Conservation (phyloP, 75 land plant genomes). For the Cupressus sempervirens region DNA sequence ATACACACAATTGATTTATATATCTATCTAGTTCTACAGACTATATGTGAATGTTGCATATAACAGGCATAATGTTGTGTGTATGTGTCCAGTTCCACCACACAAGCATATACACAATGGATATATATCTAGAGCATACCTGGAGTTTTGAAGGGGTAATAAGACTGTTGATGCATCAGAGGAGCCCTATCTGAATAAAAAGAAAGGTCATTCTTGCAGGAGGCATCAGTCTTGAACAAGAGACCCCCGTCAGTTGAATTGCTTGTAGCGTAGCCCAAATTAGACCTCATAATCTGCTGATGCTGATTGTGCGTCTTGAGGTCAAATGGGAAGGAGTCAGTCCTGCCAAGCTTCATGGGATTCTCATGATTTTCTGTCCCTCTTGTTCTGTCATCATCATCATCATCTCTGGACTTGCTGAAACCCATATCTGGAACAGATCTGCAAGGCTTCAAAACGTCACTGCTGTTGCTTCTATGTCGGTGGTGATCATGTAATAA, state of each 20-base stretch:
- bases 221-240: slow-evolving; percentile 8
- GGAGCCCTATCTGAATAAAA: slow-evolving; percentile 10
- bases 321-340: slow-evolving; percentile 38
- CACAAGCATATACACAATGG: no score
- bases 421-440: slow-evolving; percentile 32
- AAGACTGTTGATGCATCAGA: slow-evolving; percentile 15
- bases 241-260: slow-evolving; percentile 17
- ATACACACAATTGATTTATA: not conserved
- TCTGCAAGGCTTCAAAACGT: slow-evolving; percentile 13
- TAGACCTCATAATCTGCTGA: slow-evolving; percentile 11
- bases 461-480: not conserved
- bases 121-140: slow-evolving; percentile 6
- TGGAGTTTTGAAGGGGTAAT: slow-evolving; percentile 20
- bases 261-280: slow-evolving; percentile 28
- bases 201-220: slow-evolving; percentile 16
- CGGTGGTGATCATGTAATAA: slow-evolving; percentile 9
- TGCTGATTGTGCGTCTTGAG: slow-evolving; percentile 25
- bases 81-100: no score
- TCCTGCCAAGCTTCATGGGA: slow-evolving; percentile 42
- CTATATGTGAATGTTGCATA: no score
- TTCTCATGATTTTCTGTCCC: slow-evolving; percentile 17
- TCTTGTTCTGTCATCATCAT: no score
- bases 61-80: no score
- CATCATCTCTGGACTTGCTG: slow-evolving; percentile 10
- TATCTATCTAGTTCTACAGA: no score